Conservation (phyloP, 164 flowering plant species). For the Tinospora cordifolia region DNA sequence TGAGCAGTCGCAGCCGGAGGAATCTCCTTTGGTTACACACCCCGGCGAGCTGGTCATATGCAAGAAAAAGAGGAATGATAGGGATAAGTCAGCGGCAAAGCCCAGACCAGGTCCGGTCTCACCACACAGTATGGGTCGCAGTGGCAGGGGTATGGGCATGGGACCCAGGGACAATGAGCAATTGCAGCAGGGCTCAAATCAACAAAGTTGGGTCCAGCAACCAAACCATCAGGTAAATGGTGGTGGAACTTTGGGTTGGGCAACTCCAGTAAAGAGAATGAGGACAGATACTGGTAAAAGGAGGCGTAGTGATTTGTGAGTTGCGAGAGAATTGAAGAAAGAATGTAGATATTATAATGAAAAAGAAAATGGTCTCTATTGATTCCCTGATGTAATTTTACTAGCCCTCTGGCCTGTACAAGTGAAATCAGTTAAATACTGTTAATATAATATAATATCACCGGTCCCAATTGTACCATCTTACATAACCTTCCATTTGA, state of each 20-base stretch:
- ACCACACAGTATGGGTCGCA: conserved; percentile 42
- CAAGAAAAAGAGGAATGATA: conserved; percentile 93
- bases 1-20: conserved; percentile 41
- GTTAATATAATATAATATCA: conserved; percentile 12
- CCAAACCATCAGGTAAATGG: conserved; percentile 37
- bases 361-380: conserved; percentile 11
- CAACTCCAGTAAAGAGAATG: conserved; percentile 89
- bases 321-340: conserved; percentile 3
- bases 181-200: conserved; percentile 28
- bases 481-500: background rate
- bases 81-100: conserved; percentile 62
- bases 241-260: conserved; percentile 61
- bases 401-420: conserved; percentile 10
- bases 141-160: conserved; percentile 30
- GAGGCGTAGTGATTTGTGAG: conserved; percentile 77
- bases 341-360: conserved; percentile 25
- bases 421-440: conserved; percentile 8
- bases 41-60: conserved; percentile 94
- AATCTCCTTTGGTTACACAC: conserved; percentile 51
- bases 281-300: conserved; percentile 88
- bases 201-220: conserved; percentile 45
- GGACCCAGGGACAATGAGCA: conserved; percentile 30
- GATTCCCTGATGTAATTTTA: conserved; percentile 22
- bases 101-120: conserved; percentile 57
- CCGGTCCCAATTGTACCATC: background rate